Conservation (phyloP, 1,139 yeast genomes). For the Diutina scorzettiae region DNA sequence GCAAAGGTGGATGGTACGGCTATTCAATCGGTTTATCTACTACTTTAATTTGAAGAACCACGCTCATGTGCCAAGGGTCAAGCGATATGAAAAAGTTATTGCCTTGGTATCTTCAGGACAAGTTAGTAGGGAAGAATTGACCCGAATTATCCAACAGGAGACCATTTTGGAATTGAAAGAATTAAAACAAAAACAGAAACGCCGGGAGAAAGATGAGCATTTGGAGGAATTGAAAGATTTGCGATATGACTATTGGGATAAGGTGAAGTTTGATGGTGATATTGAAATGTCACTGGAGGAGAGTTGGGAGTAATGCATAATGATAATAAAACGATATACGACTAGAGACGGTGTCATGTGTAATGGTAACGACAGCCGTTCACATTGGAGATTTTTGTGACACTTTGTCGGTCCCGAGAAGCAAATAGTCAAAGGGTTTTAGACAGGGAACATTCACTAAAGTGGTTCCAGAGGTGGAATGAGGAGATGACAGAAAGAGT, state of each 20-base stretch:
- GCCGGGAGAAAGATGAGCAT: neutral
- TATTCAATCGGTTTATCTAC: neutral
- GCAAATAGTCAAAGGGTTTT: no score
- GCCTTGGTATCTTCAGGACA: neutral
- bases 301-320: neutral
- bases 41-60: neutral
- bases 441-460: no score
- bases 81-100: neutral
- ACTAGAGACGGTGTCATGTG: no score
- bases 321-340: no score
- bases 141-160: neutral
- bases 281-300: constrained; percentile 1
- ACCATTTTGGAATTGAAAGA: neutral
- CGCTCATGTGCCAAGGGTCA: neutral
- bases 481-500: no score
- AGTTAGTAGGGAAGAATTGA: neutral
- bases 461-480: no score
- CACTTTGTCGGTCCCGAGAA: no score
- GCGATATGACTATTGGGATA: constrained; percentile 1
- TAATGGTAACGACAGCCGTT: no score
- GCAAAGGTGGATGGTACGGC: constrained; percentile 4
- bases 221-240: neutral
- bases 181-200: neutral
- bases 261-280: neutral
- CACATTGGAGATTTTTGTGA: no score